phyloP scores from a whole-genome alignment of 805 yeast genomes.

The Scheffersomyces amazonensis region DNA sequence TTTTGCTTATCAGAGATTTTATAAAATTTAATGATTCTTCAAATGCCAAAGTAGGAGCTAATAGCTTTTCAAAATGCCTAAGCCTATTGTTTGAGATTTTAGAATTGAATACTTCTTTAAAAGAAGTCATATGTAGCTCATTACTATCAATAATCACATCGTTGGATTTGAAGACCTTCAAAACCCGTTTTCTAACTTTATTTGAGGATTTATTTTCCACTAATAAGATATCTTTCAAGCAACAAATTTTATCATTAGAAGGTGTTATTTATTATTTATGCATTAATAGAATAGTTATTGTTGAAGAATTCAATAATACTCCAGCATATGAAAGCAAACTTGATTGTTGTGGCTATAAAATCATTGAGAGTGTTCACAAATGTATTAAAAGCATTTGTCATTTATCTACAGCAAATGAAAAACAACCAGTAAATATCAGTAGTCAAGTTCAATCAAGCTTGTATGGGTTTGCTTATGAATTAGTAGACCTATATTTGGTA shows the following conservation, averaged over 20 bases:
- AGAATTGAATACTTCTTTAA: conserved; percentile 2
- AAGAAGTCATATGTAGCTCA: conserved; percentile 4
- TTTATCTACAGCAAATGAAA: too few relatives aligned
- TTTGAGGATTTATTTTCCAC: conserved; percentile 3
- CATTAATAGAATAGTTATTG: conserved; percentile 8
- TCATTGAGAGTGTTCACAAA: neutral
- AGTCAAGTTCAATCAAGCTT: neutral
- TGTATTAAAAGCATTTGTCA: too few relatives aligned
- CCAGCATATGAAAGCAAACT: conserved; percentile 7
- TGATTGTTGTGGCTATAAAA: conserved; percentile 7
- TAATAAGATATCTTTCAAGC: neutral
- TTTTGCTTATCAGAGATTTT: neutral
- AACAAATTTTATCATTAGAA: conserved; percentile 3
- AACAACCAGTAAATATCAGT: neutral
- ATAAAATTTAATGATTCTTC: conserved; percentile 11
- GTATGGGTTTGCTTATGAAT: conserved; percentile 2
- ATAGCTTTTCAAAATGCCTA: conserved; percentile 3
- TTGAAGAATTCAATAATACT: conserved; percentile 9
- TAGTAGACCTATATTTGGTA: conserved; percentile 12
- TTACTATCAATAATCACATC: conserved; percentile 8
- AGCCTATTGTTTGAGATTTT: conserved; percentile 1
- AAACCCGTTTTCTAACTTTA: conserved; percentile 5
- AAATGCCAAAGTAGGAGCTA: conserved; percentile 1
- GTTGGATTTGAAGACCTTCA: conserved; percentile 6
- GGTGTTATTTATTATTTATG: conserved; percentile 12